Evolutionary conservation across 805 yeast species (phyloP), one percentile per base, ranked within the genome.

Genomic region (Debaryomyces hansenii): DNA sequence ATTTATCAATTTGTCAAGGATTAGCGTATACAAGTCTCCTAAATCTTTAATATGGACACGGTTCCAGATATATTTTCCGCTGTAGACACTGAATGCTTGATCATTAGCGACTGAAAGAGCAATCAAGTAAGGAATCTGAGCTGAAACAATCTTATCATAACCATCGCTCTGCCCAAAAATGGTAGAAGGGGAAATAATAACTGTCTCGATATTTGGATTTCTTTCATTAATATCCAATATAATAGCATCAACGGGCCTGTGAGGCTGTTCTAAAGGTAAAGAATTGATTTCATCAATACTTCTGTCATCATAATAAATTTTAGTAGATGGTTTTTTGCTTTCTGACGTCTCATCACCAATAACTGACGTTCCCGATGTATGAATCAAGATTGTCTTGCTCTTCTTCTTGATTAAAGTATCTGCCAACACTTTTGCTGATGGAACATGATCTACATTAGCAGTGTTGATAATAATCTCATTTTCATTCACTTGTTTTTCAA

Each of bases 291-390:
- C 60, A 37, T 57, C 62, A 48, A 63, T 64, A 45, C 56, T 50
- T 11, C 44, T 41, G 11, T 37, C 45, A 46, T 66, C 69, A 20
- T 55, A 50, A 41, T 59, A 64, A 11, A 58, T 55, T 41, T 52
- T 58, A 9, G 49, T 48, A 10, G 53, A 29, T 6, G 57, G 51
- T 7, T 49, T 45, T 50, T 57, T 56, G 10, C 43, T 47, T 1
- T 49, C 42, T 21, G 46, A 42, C 12, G 52, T 37, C 11, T 42
- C 55, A 34, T 59, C 64, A n/a, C 61, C 58, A 28, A 67, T 32
- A 27, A 68, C 58, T 2, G 64, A 59, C 2, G 71, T 61, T 9
- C 75, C 74, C 4, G 74, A 64, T 27, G 70, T 69, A 36, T 69
- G 74, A 42, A 70, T 51, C 15, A 67, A 56, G 18, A 63, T 51